Evolutionary conservation across 345 rosid genomes (phyloP).

Genomic region (Boechera divaricarpa): DNA sequence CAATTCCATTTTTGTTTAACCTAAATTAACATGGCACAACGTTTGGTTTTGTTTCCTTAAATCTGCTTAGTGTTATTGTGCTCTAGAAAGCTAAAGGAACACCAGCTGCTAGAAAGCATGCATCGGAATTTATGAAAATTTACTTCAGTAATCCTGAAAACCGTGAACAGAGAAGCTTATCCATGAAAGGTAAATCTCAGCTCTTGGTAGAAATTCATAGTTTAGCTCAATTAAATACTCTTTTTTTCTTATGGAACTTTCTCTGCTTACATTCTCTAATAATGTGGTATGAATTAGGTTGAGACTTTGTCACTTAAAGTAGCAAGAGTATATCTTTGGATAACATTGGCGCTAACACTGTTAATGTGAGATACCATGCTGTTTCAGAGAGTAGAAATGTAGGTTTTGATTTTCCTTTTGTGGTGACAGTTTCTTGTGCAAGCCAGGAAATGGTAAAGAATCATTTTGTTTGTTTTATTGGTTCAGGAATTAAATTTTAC

Average conservation of each 20-base stretch:
- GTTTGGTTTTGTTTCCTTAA: conserved; percentile 3
- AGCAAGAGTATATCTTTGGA: background rate
- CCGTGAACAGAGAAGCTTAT: conserved; percentile 76
- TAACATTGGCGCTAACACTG: too few species aligned
- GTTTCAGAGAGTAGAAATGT: background rate
- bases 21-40: background rate
- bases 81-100: conserved; percentile 88
- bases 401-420: background rate
- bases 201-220: conserved; percentile 6
- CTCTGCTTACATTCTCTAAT: background rate
- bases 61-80: conserved; percentile 22
- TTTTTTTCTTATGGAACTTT: background rate
- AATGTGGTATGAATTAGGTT: conserved; percentile 6
- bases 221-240: background rate
- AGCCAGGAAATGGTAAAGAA: background rate
- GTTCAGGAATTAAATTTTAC: conserved; percentile 73
- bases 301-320: conserved; percentile 5
- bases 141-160: conserved; percentile 86
- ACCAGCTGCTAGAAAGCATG: conserved; percentile 77
- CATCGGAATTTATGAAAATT: conserved; percentile 76
- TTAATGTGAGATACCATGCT: conserved; percentile 8
- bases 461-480: conserved; percentile 13
- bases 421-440: background rate
- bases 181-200: conserved; percentile 78
- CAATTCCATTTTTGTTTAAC: background rate